phyloP scores from a whole-genome alignment of 2,329 filamentous ascomycete genomes.

The Cordyceps farinosa region DNA sequence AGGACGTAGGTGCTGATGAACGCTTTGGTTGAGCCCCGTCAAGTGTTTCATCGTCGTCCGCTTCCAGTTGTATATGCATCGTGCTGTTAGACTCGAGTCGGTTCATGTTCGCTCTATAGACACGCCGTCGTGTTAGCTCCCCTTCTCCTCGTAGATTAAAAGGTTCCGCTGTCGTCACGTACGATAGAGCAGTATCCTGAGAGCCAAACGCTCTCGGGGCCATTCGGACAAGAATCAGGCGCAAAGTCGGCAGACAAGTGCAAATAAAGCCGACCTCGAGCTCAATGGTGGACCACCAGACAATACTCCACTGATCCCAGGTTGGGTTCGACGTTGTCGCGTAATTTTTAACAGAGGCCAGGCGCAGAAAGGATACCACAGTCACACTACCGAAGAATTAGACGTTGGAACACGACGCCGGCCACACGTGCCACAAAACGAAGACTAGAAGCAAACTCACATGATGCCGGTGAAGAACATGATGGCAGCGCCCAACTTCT shows the following conservation, averaged over 20 bases:
- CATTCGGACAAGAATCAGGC: constrained; percentile 24
- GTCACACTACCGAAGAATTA: constrained; percentile 23
- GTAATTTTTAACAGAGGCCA: constrained; percentile 27
- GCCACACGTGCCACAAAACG: constrained; percentile 19
- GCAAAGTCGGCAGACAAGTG: constrained; percentile 31
- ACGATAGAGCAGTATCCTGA: too few relatives aligned
- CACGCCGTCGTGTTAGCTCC: too few relatives aligned
- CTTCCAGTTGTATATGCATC: too few relatives aligned
- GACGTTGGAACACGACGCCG: background rate
- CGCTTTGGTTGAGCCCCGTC: too few relatives aligned
- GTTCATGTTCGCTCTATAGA: too few relatives aligned
- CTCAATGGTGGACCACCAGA: constrained; percentile 31
- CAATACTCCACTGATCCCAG: constrained; percentile 27
- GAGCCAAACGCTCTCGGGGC: background rate
- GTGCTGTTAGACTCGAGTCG: too few relatives aligned
- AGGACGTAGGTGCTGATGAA: too few relatives aligned
- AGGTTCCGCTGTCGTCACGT: too few relatives aligned
- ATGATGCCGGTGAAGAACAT: constrained; percentile 44
- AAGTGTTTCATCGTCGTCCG: background rate
- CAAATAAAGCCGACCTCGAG: constrained; percentile 33
- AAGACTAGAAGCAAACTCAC: constrained; percentile 5
- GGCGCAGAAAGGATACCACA: constrained; percentile 30
- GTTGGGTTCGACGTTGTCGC: constrained; percentile 28
- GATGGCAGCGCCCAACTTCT: constrained; percentile 24
- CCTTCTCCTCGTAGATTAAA: too few relatives aligned